phyloP scores from a whole-genome alignment of 2,329 filamentous ascomycete species.

The Alternaria sp. region DNA sequence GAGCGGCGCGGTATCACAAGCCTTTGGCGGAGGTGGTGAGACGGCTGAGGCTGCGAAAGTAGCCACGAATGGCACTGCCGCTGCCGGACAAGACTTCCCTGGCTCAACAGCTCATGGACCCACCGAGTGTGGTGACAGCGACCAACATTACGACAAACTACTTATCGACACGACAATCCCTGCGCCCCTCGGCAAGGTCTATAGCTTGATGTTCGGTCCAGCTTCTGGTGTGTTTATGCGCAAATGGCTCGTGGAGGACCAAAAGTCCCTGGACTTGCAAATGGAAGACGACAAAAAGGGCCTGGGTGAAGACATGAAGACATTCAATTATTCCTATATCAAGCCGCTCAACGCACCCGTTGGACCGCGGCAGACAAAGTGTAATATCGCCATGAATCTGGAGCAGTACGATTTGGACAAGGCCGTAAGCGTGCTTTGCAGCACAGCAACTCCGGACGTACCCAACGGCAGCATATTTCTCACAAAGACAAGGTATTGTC shows the following conservation, averaged over 20 bases:
- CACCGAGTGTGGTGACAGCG: conserved; percentile 82
- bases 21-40: conserved; percentile 46
- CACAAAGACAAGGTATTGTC: conserved; percentile 91
- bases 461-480: conserved; percentile 91
- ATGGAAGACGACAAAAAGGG: conserved; percentile 83
- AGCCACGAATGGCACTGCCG: conserved; percentile 49
- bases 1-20: conserved; percentile 61
- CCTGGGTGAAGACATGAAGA: conserved; percentile 74
- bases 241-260: conserved; percentile 83
- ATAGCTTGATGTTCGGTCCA: conserved; percentile 84
- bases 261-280: conserved; percentile 87
- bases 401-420: conserved; percentile 88
- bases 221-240: conserved; percentile 80
- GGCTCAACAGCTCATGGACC: conserved; percentile 81
- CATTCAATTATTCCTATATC: conserved; percentile 82
- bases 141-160: conserved; percentile 81
- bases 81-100: conserved; percentile 71
- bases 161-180: conserved; percentile 85
- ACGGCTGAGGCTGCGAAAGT: conserved; percentile 47
- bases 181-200: conserved; percentile 90
- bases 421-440: conserved; percentile 78
- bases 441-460: conserved; percentile 91
- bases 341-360: conserved; percentile 86
- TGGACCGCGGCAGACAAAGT: conserved; percentile 93
- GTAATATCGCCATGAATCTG: conserved; percentile 83